phyloP scores from a whole-genome alignment of 2,329 filamentous ascomycete species.

The Apiospora sp. region DNA sequence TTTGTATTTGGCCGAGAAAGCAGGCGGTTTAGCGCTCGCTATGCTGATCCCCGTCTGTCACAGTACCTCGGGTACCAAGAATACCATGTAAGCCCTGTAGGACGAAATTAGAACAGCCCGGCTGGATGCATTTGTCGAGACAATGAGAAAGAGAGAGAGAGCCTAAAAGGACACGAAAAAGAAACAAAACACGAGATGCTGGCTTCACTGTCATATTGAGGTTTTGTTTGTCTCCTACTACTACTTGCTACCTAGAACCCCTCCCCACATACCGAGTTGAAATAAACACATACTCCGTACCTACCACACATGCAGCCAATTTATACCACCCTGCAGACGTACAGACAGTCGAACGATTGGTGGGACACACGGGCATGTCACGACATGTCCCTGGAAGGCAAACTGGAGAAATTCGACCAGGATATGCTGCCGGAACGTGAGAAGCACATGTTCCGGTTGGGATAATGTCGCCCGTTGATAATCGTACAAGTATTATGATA shows the following conservation, averaged over 20 bases:
- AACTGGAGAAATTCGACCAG: neutral
- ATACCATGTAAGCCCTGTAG: neutral
- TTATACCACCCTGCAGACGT: neutral
- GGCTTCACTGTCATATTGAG: too few relatives aligned
- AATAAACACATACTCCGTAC: too few relatives aligned
- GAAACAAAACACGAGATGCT: too few relatives aligned
- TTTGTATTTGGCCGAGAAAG: conserved; percentile 18
- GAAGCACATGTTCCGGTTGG: neutral
- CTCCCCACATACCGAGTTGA: too few relatives aligned
- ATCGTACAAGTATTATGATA: too few relatives aligned
- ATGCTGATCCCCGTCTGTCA: neutral
- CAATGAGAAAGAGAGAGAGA: neutral
- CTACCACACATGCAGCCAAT: too few relatives aligned
- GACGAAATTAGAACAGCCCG: neutral
- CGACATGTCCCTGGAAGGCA: neutral
- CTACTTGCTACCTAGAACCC: too few relatives aligned
- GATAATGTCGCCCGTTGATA: neutral
- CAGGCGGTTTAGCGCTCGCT: neutral
- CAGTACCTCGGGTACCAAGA: neutral
- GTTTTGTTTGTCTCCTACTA: too few relatives aligned
- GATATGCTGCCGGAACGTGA: neutral
- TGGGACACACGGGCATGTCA: neutral
- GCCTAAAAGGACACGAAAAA: neutral
- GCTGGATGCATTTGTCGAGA: too few relatives aligned
- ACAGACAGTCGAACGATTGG: neutral